phyloP scores from a whole-genome alignment of 306 rosid genomes.

The Prosopis cineraria region DNA sequence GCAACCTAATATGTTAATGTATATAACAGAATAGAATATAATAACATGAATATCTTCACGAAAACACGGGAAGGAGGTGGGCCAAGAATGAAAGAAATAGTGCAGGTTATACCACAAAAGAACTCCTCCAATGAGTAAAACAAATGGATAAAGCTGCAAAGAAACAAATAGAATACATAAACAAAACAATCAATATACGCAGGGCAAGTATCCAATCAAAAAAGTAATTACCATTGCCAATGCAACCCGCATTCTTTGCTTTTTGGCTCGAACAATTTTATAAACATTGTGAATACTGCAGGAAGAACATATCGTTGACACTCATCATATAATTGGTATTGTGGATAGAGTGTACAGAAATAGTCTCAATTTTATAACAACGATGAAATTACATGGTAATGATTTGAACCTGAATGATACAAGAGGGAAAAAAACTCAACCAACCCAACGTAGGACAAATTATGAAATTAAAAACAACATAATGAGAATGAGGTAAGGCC shows the following conservation, averaged over 20 bases:
- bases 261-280: slow-evolving; percentile 83
- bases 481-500: neutral
- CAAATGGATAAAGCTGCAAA: slow-evolving; percentile 82
- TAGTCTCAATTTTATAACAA: neutral
- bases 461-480: neutral
- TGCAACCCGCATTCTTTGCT: slow-evolving; percentile 75
- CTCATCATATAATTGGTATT: slow-evolving; percentile 21
- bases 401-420: neutral
- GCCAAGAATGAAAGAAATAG: neutral
- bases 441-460: neutral
- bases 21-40: slow-evolving; percentile 12
- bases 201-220: slow-evolving; percentile 2
- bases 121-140: slow-evolving; percentile 73
- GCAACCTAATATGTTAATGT: slow-evolving; percentile 2
- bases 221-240: slow-evolving; percentile 78
- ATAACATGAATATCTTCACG: slow-evolving; percentile 24
- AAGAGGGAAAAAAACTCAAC: neutral
- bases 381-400: neutral
- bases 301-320: slow-evolving; percentile 34
- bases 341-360: neutral
- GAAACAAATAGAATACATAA: slow-evolving; percentile 30
- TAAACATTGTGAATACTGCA: slow-evolving; percentile 75
- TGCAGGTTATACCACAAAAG: slow-evolving; percentile 69
- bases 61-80: neutral
- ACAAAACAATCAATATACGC: slow-evolving; percentile 29